Base-by-base conservation (phyloP, 192 early-diverging fungal genomes). In the Podila clonocystis region DNA sequence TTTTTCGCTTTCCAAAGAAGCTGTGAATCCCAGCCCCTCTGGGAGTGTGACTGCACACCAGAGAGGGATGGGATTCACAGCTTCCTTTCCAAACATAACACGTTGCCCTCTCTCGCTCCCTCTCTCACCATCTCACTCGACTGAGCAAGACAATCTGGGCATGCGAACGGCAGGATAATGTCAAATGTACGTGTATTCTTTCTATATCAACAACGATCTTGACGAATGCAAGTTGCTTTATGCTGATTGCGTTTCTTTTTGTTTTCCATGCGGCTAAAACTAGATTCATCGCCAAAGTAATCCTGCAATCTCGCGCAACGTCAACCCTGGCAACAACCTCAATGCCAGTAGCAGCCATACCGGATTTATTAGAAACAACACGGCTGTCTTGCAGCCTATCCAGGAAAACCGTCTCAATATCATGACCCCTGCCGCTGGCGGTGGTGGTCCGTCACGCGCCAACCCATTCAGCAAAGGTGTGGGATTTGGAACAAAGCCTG, bases 391-490 rank as follows among this genome's bases (percentile, higher is more conserved):
- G 41, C 41, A 48, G 13, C 63, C 24, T 13, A 13, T 5, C 13
- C 17, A 24, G n/a, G 22, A 24, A 15, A 38, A 11, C 20, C 50
- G 3, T n/a, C 66, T 34, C n/a, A 58, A 19, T 12, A 33, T 38
- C 50, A 33, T 70, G 19, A 48, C 29, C 22, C 20, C 34, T 61
- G 2, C 20, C 9, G 52, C 52, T 24, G 52, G 20, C n/a, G 24
- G 52, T 9, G 8, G 24, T 24, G n/a, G 52, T 55, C 5, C 20
- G 2, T 55, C 52, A 24, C n/a, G 52, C 52, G 22, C 52, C 52
- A 55, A 55, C 24, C 52, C 52, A 6, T 55, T 55, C 52, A 55
- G 52, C 52, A 55, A 55, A 55, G 52, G 20, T 24, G 52, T 55
- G 22, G 52, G 52, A 22, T 55, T 55, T 17, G 52, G 52, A 24